Evolutionary conservation across 148 eudicot species (phyloP).

Genomic region (Pharnaceum exiguum): DNA sequence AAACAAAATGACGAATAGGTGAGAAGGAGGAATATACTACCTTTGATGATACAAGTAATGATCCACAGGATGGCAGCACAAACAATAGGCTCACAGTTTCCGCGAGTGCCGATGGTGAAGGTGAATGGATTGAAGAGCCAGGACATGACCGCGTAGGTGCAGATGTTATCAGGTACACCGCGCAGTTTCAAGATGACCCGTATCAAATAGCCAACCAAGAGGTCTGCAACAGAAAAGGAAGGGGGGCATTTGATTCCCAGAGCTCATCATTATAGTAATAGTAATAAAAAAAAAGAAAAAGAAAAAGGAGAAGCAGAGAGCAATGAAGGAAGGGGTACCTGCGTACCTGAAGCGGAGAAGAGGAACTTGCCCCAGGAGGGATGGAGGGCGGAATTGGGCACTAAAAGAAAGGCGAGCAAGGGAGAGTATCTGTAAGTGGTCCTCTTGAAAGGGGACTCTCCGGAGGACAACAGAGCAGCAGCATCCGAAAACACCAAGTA

Average conservation of each 20-base stretch:
- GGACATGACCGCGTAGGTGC: slow-evolving; percentile 50
- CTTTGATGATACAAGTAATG: slow-evolving; percentile 77
- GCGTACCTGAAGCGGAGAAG: slow-evolving; percentile 83
- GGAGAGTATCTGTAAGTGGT: slow-evolving; percentile 93
- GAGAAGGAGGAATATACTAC: slow-evolving; percentile 35
- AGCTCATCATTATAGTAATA: too few species aligned
- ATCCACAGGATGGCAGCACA: slow-evolving; percentile 94
- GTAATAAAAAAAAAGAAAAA: too few species aligned
- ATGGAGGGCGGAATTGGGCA: slow-evolving; percentile 75
- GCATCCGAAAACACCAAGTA: slow-evolving; percentile 95
- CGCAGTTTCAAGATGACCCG: slow-evolving; percentile 73
- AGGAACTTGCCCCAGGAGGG: slow-evolving; percentile 86
- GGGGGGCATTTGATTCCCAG: not conserved
- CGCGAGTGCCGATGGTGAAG: slow-evolving; percentile 98
- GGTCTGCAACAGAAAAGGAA: too few species aligned
- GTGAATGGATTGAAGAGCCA: slow-evolving; percentile 99
- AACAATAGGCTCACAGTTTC: slow-evolving; percentile 93
- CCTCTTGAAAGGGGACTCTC: slow-evolving; percentile 83
- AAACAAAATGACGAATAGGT: not conserved
- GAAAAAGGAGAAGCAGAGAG: not conserved
- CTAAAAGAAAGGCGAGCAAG: slow-evolving; percentile 69
- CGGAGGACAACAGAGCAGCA: slow-evolving; percentile 65
- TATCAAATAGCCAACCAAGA: slow-evolving; percentile 74
- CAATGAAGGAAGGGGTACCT: not conserved
- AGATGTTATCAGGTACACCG: slow-evolving; percentile 67